Base-by-base conservation (phyloP, 2,329 filamentous ascomycete species). In the Fonsecaea multimorphosa region DNA sequence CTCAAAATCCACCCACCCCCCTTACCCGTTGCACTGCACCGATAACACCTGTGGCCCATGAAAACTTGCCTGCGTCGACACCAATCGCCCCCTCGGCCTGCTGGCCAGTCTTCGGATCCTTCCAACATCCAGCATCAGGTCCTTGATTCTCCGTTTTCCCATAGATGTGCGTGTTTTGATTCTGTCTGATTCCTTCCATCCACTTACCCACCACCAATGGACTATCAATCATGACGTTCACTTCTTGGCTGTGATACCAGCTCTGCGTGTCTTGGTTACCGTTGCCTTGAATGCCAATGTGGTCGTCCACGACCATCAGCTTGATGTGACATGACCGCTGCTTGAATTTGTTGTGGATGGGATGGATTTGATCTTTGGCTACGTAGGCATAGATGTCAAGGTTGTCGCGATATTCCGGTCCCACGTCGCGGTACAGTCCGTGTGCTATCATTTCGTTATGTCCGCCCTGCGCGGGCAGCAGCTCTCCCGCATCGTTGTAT, bases 181-280 rank as follows among this genome's bases (percentile, higher is more conserved):
- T 91, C 27, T 85, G 80, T 31, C 84, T 78, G 16, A 91, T 81
- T 0, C 79, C 86, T 16, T 87, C 85, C 22, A 86, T 81, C 89
- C 89, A 92, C 36, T 80, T 81, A 32, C 73, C 74, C 71, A 90
- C 92, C 0, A 93, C 79, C 1, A 81, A 75, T 0, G 76, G 72
- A 22, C 85, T 89, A 68, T 94, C 91, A 5, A 93, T 78, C 84
- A 94, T 86, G 27, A 93, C 76, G 70, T 94, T 93, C 61, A 91
- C 84, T 75, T 94, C 91, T 75, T 93, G 90, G 61, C 85, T 88
- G 73, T 94, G 91, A 70, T 84, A 93, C 87, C 90, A 93, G 22
- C 84, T 87, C 76, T 94, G 91, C 1, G 91, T 93, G 71, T 94
- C 91, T 74, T 93, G 89, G 73, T 93, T 94, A 0, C 90, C 91